Conservation (phyloP, 2,329 filamentous ascomycete genomes). For the Trichoderma simmonsii region DNA sequence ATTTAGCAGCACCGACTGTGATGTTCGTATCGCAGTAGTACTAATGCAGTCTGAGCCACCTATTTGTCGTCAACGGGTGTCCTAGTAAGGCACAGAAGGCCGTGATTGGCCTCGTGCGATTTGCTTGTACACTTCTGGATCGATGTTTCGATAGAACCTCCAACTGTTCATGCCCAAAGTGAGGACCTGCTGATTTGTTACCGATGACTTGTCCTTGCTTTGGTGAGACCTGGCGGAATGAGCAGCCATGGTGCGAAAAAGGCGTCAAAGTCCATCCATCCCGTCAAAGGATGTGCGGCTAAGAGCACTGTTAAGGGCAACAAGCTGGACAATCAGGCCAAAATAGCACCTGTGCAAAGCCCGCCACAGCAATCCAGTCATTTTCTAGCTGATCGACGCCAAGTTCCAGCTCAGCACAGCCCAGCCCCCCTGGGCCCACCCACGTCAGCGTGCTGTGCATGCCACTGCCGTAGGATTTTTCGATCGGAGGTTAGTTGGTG, state of each 20-base stretch:
- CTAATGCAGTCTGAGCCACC: not conserved
- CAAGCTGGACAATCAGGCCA: not conserved
- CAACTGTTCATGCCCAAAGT: not conserved
- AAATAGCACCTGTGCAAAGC: constrained; percentile 3
- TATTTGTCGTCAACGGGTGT: not conserved
- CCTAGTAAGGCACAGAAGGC: not conserved
- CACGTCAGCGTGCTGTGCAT: constrained; percentile 7
- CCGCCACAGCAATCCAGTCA: not conserved
- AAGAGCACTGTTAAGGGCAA: not conserved
- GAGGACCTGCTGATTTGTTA: not conserved
- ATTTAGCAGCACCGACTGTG: not conserved
- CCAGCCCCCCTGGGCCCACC: constrained; percentile 15
- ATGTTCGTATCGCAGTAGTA: not conserved
- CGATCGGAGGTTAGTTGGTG: not conserved
- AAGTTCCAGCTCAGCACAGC: constrained; percentile 12
- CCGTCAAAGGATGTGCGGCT: not conserved
- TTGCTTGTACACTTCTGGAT: not conserved
- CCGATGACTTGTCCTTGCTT: not conserved
- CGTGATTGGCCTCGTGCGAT: not conserved
- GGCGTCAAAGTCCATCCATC: not conserved
- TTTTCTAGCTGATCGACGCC: not conserved
- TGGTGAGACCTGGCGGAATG: not conserved
- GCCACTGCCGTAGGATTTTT: not conserved
- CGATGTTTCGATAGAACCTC: not conserved
- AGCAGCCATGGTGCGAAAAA: not conserved